Evolutionary conservation across 306 rosid genomes (phyloP).

Genomic region (Malus fusca): DNA sequence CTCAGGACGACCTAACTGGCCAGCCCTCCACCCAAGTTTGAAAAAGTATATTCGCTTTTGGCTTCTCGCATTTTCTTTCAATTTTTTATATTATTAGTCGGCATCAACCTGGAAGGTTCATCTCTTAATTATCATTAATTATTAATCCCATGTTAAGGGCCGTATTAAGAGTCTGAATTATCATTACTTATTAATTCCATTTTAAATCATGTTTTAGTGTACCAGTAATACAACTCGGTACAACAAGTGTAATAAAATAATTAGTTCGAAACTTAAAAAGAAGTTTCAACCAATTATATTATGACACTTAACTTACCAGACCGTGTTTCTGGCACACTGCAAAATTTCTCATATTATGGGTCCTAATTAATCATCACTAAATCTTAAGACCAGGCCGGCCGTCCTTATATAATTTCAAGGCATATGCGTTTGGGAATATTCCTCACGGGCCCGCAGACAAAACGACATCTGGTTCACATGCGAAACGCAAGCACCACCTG

Average conservation of each 20-base stretch:
- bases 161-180: neutral
- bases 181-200: neutral
- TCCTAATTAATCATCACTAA: neutral
- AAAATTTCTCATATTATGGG: neutral
- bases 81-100: neutral
- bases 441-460: constrained; percentile 3
- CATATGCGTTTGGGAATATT: neutral
- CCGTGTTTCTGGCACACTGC: no score
- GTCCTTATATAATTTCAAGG: constrained; percentile 1
- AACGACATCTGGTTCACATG: neutral
- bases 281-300: no score
- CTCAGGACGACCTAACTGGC: neutral
- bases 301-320: no score
- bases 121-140: neutral
- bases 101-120: neutral
- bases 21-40: neutral
- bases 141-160: neutral
- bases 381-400: neutral
- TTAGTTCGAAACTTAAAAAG: no score
- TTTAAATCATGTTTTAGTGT: neutral
- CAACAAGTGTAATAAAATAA: no score
- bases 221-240: neutral
- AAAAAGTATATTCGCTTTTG: neutral
- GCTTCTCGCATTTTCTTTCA: neutral
- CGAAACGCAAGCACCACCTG: constrained; percentile 23